These are phyloP conservation scores for Rhinocladiella similis DNA, from an alignment of 2,329 filamentous ascomycete genomes.

Conservation along the genomic window DNA sequence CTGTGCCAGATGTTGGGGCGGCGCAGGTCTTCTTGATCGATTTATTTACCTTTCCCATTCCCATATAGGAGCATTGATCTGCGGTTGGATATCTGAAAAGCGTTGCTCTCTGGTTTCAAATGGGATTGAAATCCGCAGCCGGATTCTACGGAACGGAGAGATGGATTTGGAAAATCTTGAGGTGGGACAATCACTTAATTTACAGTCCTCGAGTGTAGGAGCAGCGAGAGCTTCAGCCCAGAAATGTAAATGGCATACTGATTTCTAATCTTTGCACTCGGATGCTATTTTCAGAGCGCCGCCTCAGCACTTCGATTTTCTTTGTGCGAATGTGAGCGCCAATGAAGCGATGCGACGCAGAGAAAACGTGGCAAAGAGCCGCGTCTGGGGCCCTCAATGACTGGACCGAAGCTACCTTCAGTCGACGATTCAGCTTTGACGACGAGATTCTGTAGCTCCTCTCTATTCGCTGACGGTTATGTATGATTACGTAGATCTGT, in stretches of 20 bases:
- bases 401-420: not conserved
- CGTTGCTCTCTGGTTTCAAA: not conserved
- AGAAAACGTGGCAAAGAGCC: constrained; percentile 1
- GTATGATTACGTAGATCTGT: constrained; percentile 1
- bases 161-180: not conserved
- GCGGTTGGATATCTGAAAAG: constrained; percentile 18
- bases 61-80: not conserved
- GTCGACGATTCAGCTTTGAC: not conserved
- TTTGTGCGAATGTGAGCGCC: not conserved
- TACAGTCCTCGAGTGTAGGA: not conserved
- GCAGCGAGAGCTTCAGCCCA: not conserved
- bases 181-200: not conserved
- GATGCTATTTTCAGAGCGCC: not conserved
- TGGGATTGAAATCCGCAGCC: constrained; percentile 9
- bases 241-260: not conserved
- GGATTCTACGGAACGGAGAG: constrained; percentile 7
- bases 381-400: not conserved
- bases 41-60: not conserved
- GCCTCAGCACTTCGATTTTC: not conserved
- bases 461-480: not conserved
- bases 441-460: too few species aligned
- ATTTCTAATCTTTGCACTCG: not conserved
- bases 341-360: not conserved
- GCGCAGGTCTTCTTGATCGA: not conserved
- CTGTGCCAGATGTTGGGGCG: constrained; percentile 7